Evolutionary conservation across 768 basidiomycete species (phyloP).

Genomic region (Hemileccinum impolitum): DNA sequence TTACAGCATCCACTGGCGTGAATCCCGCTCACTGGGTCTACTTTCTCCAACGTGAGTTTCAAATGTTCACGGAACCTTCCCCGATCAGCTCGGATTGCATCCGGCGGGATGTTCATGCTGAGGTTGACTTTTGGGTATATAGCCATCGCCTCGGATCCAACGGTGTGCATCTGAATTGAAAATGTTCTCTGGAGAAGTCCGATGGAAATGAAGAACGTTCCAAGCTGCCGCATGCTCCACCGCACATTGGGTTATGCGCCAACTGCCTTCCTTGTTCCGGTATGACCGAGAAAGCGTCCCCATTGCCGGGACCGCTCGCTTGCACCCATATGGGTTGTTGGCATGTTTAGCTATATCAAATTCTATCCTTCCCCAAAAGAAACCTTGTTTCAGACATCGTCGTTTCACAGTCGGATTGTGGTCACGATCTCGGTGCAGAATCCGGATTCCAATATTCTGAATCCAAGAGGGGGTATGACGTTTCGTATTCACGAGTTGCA

Average conservation of each 20-base stretch:
- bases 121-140: conserved; percentile 3
- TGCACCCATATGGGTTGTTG: background rate
- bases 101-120: background rate
- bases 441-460: background rate
- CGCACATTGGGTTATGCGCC: background rate
- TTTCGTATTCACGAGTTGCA: background rate
- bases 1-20: conserved; percentile 44
- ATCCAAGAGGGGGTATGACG: background rate
- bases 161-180: conserved; percentile 28
- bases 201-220: conserved; percentile 1
- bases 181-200: background rate
- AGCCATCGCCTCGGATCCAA: conserved; percentile 33
- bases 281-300: background rate
- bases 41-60: conserved; percentile 42
- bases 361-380: background rate
- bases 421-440: background rate
- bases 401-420: background rate
- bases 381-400: background rate
- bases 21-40: conserved; percentile 46
- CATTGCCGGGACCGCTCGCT: background rate
- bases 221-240: background rate
- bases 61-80: background rate
- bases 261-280: background rate
- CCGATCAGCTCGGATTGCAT: background rate
- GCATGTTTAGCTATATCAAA: conserved; percentile 5